A percentile compares a stretch with the other conserved stretches of the same genome.
Conservation (phyloP, 208 protist species). For the Leishmania mexicana region DNA sequence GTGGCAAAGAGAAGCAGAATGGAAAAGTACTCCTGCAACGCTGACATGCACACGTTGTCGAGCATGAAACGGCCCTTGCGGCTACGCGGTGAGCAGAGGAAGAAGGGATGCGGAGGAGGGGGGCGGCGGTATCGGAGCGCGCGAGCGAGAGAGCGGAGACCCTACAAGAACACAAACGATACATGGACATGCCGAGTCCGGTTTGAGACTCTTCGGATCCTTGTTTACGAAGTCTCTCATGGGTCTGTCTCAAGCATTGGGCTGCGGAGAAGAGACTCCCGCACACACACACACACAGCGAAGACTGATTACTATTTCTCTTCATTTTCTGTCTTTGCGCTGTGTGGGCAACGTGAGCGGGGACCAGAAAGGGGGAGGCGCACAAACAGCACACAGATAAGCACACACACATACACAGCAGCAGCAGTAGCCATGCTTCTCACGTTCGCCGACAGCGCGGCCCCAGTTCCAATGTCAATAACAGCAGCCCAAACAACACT, state of each 20-base stretch:
- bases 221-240: background rate
- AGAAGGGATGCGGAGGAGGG: background rate
- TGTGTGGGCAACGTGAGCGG: background rate
- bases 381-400: background rate
- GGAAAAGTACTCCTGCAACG: background rate
- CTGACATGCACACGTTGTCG: background rate
- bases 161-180: background rate
- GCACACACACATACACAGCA: background rate
- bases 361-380: background rate
- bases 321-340: no score
- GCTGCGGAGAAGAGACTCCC: background rate
- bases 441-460: background rate
- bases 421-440: background rate
- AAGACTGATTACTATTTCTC: background rate
- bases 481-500: background rate
- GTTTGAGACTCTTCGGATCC: background rate
- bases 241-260: background rate
- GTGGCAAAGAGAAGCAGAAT: background rate
- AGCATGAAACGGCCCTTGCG: no score
- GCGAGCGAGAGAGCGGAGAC: background rate
- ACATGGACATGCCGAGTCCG: background rate
- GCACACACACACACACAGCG: background rate
- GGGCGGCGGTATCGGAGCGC: no score
- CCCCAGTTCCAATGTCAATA: background rate
- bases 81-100: background rate